These are phyloP conservation scores for Clarireedia hainanense DNA, from an alignment of 2,329 filamentous ascomycete genomes.

Conservation along the genomic window DNA sequence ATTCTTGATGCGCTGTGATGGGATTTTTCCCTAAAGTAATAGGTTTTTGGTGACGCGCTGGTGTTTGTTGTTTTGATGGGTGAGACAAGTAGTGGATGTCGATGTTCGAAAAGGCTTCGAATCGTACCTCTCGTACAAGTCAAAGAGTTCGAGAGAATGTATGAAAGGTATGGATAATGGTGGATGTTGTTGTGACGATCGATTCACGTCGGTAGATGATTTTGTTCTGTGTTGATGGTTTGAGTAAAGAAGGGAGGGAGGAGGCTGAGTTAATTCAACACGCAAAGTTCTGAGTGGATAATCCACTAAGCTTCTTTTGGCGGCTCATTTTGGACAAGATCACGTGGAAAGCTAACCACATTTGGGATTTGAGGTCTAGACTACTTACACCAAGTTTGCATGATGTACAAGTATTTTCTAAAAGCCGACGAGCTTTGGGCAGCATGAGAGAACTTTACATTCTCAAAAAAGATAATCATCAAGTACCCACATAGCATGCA, in stretches of 20 bases:
- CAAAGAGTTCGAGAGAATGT: not conserved
- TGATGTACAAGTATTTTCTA: not conserved
- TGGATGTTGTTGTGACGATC: not conserved
- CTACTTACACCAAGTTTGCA: too few species aligned
- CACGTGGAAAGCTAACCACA: not conserved
- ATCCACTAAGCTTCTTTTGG: not conserved
- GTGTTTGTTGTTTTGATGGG: not conserved
- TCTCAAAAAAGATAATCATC: not conserved
- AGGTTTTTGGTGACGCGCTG: conserved; percentile 14
- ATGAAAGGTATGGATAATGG: not conserved
- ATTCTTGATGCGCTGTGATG: conserved; percentile 19
- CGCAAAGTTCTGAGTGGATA: not conserved
- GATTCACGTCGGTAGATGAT: conserved; percentile 12
- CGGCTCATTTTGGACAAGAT: not conserved
- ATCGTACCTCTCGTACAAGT: too few species aligned
- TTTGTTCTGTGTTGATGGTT: conserved; percentile 8
- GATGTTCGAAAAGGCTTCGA: too few species aligned
- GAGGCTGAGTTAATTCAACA: conserved; percentile 4
- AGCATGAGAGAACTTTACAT: not conserved
- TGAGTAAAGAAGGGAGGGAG: not conserved
- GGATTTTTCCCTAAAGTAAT: conserved; percentile 16
- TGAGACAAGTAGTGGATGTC: too few species aligned
- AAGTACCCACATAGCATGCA: not conserved
- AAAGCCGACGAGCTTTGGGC: not conserved
- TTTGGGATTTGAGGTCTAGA: too few species aligned